Evolutionary conservation across 1,284 basidiomycete genomes (phyloP), one percentile per base, ranked within the genome.

Genomic region (Uromyces viciae-fabae): DNA sequence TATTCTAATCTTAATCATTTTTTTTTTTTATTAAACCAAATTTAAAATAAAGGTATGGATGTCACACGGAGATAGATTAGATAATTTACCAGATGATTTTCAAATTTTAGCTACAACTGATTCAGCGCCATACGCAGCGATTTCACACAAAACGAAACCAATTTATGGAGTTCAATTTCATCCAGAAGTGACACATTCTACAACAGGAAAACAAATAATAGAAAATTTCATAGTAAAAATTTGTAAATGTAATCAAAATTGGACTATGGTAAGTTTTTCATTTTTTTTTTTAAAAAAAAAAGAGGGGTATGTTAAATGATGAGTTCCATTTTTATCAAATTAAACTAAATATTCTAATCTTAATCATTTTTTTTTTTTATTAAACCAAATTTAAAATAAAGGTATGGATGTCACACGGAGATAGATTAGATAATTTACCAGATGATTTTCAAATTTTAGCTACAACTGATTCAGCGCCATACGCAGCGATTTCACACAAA

Each of bases 391-490:
- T 17, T n/a, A 56, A 56, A 56, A 56, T 33, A 66, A 83, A 96
- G 92, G 96, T 98, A 52, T 99, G 97, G 97, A 99, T 99, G 97
- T 98, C 95, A 46, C 97, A 99, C 86, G 96, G 96, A 28, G 97
- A 99, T 87, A 94, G 98, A 84, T 90, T 99, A 69, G 92, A 91
- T 46, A 90, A 89, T 80, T 89, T 92, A 9, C 97, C 97, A 28
- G 88, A 91, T 0, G 88, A 92, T 84, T 99, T 98, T 87, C 91
- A 93, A 85, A 90, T 93, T 83, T 93, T 99, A 83, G 97, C 94
- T 8, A 89, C 89, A 80, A 99, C 97, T 0, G 88, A 90, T 40
- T 93, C 92, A 0, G 95, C 96, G 0, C 96, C 96, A 0, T 99
- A 90, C 85, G 95, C 95, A 8, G 95, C 95, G 7, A 91, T 99